Evolutionary conservation across 352 stramenopile genomes (phyloP).

Genomic region (Phytophthora gonapodyides): DNA sequence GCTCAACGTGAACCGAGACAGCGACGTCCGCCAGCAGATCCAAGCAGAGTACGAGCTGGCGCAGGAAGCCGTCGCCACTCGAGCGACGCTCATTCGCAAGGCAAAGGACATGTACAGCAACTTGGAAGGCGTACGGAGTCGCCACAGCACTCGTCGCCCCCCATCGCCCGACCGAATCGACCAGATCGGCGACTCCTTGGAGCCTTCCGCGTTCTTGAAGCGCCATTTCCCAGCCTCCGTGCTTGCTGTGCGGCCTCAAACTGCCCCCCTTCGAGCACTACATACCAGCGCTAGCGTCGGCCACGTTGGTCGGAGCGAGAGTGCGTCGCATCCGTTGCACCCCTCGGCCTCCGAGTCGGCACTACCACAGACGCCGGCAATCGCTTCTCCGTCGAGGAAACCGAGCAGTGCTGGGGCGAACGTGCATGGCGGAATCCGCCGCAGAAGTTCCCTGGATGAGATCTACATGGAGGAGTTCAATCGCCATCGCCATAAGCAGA

Average conservation of each 20-base stretch:
- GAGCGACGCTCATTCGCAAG: conserved; percentile 50
- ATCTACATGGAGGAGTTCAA: conserved; percentile 56
- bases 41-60: conserved; percentile 40
- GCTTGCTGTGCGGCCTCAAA: conserved; percentile 50
- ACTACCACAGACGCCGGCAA: conserved; percentile 3
- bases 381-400: not conserved
- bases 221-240: conserved; percentile 41
- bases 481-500: conserved; percentile 31
- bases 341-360: conserved; percentile 21
- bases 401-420: not conserved
- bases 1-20: conserved; percentile 21
- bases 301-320: conserved; percentile 13
- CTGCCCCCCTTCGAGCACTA: conserved; percentile 34
- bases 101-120: conserved; percentile 63
- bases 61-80: conserved; percentile 45
- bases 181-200: conserved; percentile 20
- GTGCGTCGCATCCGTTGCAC: conserved; percentile 1
- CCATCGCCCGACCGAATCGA: conserved; percentile 10
- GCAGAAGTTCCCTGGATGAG: conserved; percentile 52
- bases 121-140: conserved; percentile 31
- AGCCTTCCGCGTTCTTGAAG: conserved; percentile 61
- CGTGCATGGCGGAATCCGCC: not conserved
- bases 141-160: conserved; percentile 8
- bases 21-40: conserved; percentile 50
- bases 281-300: conserved; percentile 10